These are phyloP conservation scores for Pittosporum tobira DNA, from an alignment of 129 eudicot species.

Conservation along the genomic window DNA sequence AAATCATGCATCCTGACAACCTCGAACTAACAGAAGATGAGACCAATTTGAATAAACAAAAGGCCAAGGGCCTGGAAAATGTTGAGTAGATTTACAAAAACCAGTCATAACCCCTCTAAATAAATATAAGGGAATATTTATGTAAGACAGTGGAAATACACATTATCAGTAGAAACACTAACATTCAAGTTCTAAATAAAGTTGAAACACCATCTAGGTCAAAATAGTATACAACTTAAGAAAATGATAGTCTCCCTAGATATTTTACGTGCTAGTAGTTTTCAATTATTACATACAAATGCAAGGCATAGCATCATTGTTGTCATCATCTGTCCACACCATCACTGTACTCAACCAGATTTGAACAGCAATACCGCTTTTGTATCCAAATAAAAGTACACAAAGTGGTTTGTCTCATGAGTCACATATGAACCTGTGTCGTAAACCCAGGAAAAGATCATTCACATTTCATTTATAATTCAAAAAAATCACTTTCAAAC, in stretches of 20 bases:
- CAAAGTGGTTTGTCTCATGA: conserved; percentile 93
- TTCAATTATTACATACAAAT: conserved; percentile 22
- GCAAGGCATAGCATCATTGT: conserved; percentile 10
- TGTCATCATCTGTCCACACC: background rate
- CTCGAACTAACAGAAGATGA: too few species aligned
- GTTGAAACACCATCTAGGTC: conserved; percentile 3
- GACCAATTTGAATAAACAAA: too few species aligned
- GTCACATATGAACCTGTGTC: conserved; percentile 80
- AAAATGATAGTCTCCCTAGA: conserved; percentile 12
- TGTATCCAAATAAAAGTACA: conserved; percentile 84
- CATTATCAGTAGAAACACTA: background rate
- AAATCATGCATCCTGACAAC: too few species aligned
- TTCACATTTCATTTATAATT: background rate
- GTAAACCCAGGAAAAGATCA: background rate
- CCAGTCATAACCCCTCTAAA: too few species aligned
- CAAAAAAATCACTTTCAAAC: background rate
- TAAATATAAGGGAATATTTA: too few species aligned
- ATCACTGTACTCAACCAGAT: conserved; percentile 55
- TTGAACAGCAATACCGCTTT: conserved; percentile 87
- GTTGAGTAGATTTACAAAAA: too few species aligned
- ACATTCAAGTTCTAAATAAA: conserved; percentile 15
- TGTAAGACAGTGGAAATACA: too few species aligned
- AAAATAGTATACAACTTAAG: conserved; percentile 28
- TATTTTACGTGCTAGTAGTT: conserved; percentile 13
- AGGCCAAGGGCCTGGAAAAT: too few species aligned